Base-by-base conservation (phyloP, 495 filamentous ascomycete species). In the Sabuloglossum arenarium region DNA sequence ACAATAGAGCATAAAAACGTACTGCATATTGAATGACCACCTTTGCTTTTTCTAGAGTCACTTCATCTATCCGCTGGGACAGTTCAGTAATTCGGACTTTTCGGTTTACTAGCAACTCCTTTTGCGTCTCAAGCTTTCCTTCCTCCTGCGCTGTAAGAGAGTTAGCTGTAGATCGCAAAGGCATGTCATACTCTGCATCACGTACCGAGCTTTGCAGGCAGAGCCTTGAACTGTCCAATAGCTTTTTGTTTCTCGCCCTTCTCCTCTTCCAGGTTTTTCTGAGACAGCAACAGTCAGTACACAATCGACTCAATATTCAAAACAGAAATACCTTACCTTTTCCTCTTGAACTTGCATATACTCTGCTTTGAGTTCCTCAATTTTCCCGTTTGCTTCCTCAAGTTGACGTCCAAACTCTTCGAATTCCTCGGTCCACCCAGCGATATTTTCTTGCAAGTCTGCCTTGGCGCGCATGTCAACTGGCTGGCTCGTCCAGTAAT, bases 401-500 rank as follows among this genome's bases (percentile, higher is more conserved):
- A 71, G 45, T 56, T 75, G 69, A 2, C 60, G 58, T 27, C 62
- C 61, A 25, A 72, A 43, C 30, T 65, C 61, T 14, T 59, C 54
- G 9, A 73, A 61, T 24, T 68, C 64, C 5, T 61, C 57, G 11
- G 69, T 70, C 43, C 74, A 66, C 3, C 71, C 54, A 0, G 61
- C 47, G 29, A 80, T 74, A 0, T 66, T 69, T 30, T 65, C 62
- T 54, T 70, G 62, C 23, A 80, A 27, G 43, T 72, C 71, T 12
- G 67, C 62, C 61, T 82, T 86, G 54, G 76, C 74, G 28, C 73
- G 68, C 0, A 62, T 60, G 64, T 91, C 83, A 12, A 87, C 76
- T 3, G 86, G 83, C 61, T 86, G 79, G 57, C 87, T 76, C 2
- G 83, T 86, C 84, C 88, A 96, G 55, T 75, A 71, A 14, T 62